Percentiles rank a stretch among this genome's conserved stretches.
Conservation (phyloP, 2,329 filamentous ascomycete species). For the Trichoderma asperellum region DNA sequence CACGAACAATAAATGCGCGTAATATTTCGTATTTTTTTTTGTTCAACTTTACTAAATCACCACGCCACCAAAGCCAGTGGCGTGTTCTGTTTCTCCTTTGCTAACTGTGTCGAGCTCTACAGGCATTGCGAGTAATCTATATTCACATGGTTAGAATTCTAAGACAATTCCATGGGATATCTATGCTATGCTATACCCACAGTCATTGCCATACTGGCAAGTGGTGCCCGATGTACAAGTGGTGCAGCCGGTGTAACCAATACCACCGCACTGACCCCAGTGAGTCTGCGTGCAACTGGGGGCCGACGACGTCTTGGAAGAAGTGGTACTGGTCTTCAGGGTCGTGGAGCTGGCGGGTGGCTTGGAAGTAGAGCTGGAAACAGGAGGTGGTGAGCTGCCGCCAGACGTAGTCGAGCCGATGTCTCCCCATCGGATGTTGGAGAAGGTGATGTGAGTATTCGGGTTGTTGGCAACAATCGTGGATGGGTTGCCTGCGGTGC, state of each 20-base stretch:
- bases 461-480: conserved; percentile 52
- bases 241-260: conserved; percentile 15
- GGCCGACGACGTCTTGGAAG: neutral
- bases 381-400: neutral
- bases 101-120: neutral
- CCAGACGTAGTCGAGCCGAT: conserved; percentile 52
- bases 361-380: neutral
- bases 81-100: neutral
- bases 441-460: conserved; percentile 56
- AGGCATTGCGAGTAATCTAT: conserved; percentile 23
- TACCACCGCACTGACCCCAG: conserved; percentile 16
- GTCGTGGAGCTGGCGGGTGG: conserved; percentile 11
- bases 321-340: neutral
- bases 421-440: conserved; percentile 64
- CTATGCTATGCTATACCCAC: neutral
- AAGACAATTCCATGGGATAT: neutral
- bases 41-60: neutral
- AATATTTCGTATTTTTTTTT: neutral
- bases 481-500: conserved; percentile 55
- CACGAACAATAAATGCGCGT: neutral
- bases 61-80: neutral
- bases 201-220: conserved; percentile 17
- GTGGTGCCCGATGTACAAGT: conserved; percentile 15
- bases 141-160: neutral
- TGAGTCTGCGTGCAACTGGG: conserved; percentile 20